These are phyloP conservation scores for Schrenkiella parvula DNA, from an alignment of 345 rosid genomes.

Conservation along the genomic window DNA sequence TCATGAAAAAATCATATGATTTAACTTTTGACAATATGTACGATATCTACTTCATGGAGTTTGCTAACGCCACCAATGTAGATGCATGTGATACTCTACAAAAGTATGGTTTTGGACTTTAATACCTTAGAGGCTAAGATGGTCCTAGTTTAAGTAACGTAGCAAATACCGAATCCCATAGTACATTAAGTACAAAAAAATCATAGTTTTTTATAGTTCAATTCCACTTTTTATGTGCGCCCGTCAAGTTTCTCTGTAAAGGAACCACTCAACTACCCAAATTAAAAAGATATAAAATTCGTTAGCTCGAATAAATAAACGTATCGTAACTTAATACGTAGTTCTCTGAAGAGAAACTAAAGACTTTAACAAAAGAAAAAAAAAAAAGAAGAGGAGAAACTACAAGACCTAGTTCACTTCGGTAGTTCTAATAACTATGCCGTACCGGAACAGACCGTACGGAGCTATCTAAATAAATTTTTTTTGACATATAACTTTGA, in stretches of 20 bases:
- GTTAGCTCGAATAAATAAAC: neutral
- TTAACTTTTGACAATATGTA: neutral
- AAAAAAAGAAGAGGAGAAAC: too few species aligned
- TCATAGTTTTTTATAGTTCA: neutral
- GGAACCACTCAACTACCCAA: neutral
- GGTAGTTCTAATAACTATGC: neutral
- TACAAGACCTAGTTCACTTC: too few species aligned
- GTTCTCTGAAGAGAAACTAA: neutral
- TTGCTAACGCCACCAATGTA: neutral
- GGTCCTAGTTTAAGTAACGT: slow-evolving; percentile 11
- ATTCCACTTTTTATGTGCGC: neutral
- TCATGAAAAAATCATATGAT: neutral
- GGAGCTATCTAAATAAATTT: neutral
- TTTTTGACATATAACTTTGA: too few species aligned
- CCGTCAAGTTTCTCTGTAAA: slow-evolving; percentile 6
- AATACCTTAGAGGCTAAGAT: slow-evolving; percentile 5
- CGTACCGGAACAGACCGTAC: neutral
- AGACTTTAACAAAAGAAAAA: neutral
- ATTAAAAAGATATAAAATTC: neutral
- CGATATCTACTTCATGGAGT: neutral
- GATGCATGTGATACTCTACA: slow-evolving; percentile 3
- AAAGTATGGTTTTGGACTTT: neutral
- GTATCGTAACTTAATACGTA: neutral
- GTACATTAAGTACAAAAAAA: slow-evolving; percentile 12
- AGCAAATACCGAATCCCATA: slow-evolving; percentile 17